These are phyloP conservation scores for Trichosporon sp. DNA, from an alignment of 1,284 basidiomycete genomes.

Conservation along the genomic window DNA sequence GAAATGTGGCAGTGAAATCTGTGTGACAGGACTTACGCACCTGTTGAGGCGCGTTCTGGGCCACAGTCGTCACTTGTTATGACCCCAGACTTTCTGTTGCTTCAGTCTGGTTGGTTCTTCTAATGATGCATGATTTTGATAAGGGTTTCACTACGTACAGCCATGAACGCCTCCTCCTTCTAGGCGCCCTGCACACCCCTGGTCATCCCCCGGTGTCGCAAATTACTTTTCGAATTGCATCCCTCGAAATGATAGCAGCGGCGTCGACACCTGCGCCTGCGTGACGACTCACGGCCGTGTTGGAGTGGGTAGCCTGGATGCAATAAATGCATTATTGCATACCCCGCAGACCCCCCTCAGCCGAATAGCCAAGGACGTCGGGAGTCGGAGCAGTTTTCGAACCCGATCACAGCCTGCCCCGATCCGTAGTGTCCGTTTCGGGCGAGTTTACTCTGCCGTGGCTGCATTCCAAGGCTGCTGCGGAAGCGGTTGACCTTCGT, in stretches of 20 bases:
- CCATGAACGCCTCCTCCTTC: neutral
- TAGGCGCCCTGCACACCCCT: neutral
- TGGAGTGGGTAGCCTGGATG: too few relatives aligned
- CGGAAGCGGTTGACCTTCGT: neutral
- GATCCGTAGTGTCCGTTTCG: neutral
- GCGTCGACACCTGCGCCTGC: too few relatives aligned
- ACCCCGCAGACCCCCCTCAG: neutral
- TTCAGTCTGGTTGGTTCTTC: neutral
- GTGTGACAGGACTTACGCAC: neutral
- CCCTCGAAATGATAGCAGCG: neutral
- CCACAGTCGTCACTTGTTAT: neutral
- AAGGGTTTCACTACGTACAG: neutral
- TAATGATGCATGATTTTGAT: neutral
- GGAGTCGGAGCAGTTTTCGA: neutral
- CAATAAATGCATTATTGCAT: too few relatives aligned
- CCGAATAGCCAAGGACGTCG: neutral
- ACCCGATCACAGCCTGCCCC: neutral
- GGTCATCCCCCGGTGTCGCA: neutral
- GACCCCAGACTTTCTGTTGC: neutral
- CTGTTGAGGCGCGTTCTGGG: neutral
- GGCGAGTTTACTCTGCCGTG: neutral
- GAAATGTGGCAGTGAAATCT: neutral
- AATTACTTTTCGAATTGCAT: neutral
- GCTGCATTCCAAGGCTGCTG: neutral
- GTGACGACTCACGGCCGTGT: too few relatives aligned